These are phyloP conservation scores for Leccinum fallax DNA, from an alignment of 1,284 basidiomycete genomes.

Conservation along the genomic window DNA sequence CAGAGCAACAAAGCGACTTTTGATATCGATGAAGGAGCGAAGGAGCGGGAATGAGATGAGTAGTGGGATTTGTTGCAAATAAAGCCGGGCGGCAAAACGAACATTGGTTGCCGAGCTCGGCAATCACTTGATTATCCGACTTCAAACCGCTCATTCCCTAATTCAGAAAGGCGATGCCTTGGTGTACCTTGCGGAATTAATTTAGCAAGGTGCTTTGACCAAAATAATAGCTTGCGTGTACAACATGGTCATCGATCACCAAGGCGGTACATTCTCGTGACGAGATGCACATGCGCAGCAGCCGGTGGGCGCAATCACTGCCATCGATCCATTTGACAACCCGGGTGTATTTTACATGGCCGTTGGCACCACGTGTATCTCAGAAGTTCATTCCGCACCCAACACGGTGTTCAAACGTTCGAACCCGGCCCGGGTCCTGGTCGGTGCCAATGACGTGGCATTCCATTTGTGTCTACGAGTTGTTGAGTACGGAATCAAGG, in stretches of 20 bases:
- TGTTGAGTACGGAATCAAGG: neutral
- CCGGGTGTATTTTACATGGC: slow-evolving; percentile 4
- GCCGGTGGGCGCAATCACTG: slow-evolving; percentile 1
- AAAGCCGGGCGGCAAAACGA: slow-evolving; percentile 42
- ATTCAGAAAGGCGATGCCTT: slow-evolving; percentile 29
- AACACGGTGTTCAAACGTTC: neutral
- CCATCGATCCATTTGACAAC: neutral
- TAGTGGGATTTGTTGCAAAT: slow-evolving; percentile 44
- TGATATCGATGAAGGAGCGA: slow-evolving; percentile 38
- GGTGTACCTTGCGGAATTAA: slow-evolving; percentile 28
- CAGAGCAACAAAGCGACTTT: slow-evolving; percentile 14
- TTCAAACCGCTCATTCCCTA: slow-evolving; percentile 38
- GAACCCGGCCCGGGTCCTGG: neutral
- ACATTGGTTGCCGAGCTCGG: slow-evolving; percentile 40
- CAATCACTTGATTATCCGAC: slow-evolving; percentile 41
- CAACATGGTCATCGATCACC: slow-evolving; percentile 20
- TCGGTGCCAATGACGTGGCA: neutral
- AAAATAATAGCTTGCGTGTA: slow-evolving; percentile 28
- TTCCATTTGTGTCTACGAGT: slow-evolving; percentile 3
- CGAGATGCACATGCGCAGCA: slow-evolving; percentile 15
- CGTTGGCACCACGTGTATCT: neutral
- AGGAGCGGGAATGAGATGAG: slow-evolving; percentile 34
- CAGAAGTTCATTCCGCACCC: neutral
- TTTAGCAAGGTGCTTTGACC: slow-evolving; percentile 20
- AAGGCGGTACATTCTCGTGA: slow-evolving; percentile 26